A percentile compares a stretch with the other conserved stretches of the same genome.
Evolutionary conservation across 75 land plant genomes (phyloP).

Genomic region (Picea sitchensis): DNA sequence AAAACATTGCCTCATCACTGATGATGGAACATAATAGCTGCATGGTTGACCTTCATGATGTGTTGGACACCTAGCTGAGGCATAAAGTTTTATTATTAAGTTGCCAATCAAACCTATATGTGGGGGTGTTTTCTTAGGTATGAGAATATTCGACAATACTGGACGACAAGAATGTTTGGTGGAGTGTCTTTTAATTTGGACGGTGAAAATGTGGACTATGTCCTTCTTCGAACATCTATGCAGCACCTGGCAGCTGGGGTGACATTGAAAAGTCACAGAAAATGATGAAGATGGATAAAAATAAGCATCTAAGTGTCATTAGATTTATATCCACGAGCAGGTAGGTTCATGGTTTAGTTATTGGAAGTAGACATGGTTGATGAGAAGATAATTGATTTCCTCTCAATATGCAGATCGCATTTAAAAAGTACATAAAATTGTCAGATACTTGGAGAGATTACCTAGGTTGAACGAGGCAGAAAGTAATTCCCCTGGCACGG

Average conservation of each 20-base stretch:
- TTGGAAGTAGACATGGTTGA: background rate
- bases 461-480: background rate
- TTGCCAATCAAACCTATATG: constrained; percentile 21
- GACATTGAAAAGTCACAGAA: constrained; percentile 1
- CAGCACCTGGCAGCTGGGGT: constrained; percentile 16
- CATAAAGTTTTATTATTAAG: constrained; percentile 26
- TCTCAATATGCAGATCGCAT: background rate
- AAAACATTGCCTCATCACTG: no score
- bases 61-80: constrained; percentile 19
- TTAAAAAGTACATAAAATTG: background rate
- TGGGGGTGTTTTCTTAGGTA: constrained; percentile 44
- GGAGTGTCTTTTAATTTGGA: constrained; percentile 24
- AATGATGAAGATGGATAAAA: constrained; percentile 20
- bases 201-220: constrained; percentile 21
- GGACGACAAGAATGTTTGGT: constrained; percentile 27
- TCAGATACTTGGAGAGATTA: background rate
- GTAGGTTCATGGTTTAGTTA: background rate
- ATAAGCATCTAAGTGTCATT: constrained; percentile 20
- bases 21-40: background rate
- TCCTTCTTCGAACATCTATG: constrained; percentile 20
- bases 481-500: background rate
- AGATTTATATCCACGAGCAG: constrained; percentile 8
- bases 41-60: constrained; percentile 36
- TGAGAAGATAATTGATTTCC: no score
- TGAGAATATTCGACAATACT: constrained; percentile 22